Base-by-base conservation (phyloP, 257 asterid species). In the Verbascum thapsus region DNA sequence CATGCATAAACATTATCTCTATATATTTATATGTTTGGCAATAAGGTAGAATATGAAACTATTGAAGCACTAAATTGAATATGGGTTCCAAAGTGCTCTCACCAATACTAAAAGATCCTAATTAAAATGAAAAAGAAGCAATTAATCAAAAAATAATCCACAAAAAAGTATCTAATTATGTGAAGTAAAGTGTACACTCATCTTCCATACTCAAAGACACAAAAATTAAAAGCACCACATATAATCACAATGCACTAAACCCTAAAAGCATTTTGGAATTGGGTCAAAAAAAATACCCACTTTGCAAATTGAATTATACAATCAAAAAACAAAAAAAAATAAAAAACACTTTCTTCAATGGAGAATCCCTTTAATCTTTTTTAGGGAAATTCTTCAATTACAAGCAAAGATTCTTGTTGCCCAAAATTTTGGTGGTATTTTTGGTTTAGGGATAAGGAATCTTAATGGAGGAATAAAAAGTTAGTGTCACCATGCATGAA, bases 221-320 rank as follows among this genome's bases (percentile, higher is more conserved):
- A 44, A 65, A 37, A 64, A 52, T 67, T 76, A 76, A 42, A n/a
- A n/a, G n/a, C n/a, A 64, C 67, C 67, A 71, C 60, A n/a, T n/a
- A 22, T 73, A 84, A 82, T 84, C 86, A 83, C 49, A 62, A 18
- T 64, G 84, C 96, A 84, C 94, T 83, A 67, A 67, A 59, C 69
- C 67, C 47, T 39, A 45, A 72, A 6, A 54, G 32, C 66, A 78
- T 78, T 81, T n/a, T n/a, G n/a, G n/a, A n/a, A n/a, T n/a, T 70
- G 81, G 73, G 74, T 80, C 78, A 78, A 71, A 74, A 69, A 69
- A 72, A 8, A n/a, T 22, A 39, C 63, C 81, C 85, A 81, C 82
- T 67, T 66, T 37, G 41, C 58, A 51, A 72, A 74, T 52, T 63
- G n/a, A n/a, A n/a, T n/a, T n/a, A 74, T 66, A 53, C 62, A 64